These are phyloP conservation scores for Fraxinus latifolia DNA, from an alignment of 305 asterid species.

Conservation along the genomic window DNA sequence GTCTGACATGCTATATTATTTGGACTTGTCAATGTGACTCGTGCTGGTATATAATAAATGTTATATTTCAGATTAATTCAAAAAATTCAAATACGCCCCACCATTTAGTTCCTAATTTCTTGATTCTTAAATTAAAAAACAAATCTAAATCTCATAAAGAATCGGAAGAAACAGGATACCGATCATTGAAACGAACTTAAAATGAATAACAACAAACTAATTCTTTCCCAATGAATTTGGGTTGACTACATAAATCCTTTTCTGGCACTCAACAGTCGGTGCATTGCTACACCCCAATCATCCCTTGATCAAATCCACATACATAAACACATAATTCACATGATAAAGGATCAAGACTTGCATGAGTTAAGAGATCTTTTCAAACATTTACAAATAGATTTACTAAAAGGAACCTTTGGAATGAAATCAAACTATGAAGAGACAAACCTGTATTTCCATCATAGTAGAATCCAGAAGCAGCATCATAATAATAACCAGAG, in stretches of 20 bases:
- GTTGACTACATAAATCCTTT: neutral
- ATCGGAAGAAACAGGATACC: neutral
- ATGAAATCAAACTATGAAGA: conserved; percentile 5
- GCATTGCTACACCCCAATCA: neutral
- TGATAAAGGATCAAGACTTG: neutral
- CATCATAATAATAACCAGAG: conserved; percentile 96
- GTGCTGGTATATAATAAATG: neutral
- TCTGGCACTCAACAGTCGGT: neutral
- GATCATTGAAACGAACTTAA: neutral
- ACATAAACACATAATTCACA: neutral
- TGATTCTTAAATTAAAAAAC: neutral
- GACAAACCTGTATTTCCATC: conserved; percentile 87
- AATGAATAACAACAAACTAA: neutral
- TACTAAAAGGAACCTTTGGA: neutral
- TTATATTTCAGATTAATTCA: neutral
- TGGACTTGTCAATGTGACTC: neutral
- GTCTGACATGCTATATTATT: neutral
- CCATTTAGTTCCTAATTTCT: neutral
- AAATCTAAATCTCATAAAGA: neutral
- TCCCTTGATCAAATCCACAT: neutral
- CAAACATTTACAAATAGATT: conserved; percentile 1
- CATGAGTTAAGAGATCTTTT: neutral
- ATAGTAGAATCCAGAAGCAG: conserved; percentile 95
- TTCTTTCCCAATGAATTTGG: neutral
- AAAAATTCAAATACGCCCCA: neutral